Base-by-base conservation (phyloP, 192 early-diverging fungal genomes). In the Coemansia sp. region DNA sequence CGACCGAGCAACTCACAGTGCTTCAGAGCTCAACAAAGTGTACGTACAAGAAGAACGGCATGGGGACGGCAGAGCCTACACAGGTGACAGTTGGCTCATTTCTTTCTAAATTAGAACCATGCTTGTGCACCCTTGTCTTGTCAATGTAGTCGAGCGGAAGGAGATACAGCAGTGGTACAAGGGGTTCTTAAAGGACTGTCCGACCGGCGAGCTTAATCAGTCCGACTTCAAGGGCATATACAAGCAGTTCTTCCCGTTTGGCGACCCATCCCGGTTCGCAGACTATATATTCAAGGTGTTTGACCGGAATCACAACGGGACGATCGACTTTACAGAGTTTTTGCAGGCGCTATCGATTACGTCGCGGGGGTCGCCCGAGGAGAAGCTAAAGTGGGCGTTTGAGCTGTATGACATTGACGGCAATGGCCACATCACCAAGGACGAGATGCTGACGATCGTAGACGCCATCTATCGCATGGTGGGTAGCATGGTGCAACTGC, bases 181-280 rank as follows among this genome's bases (percentile, higher is more conserved):
- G 77, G 94, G 95, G 17, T 98, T 98, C 70, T 83, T 95, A 52
- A 95, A 94, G 79, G 95, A 96, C 70, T 96, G 94, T 67, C 96
- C 96, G 8, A 81, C 86, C 7, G 96, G 96, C 30, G 80, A 89
- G 73, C 86, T 98, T 35, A 88, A 93, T 86, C 88, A 90, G 72
- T 80, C 88, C 3, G 91, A 95, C 68, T 96, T 98, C 68, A 91
- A 90, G 77, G 90, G 93, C 60, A 95, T 96, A 61, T 98, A 96
- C 85, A 96, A 96, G 79, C 92, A 93, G 67, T 96, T 94, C 74
- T 98, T 98, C 69, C 95, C 96, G n/a, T 96, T 98, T 76, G 96
- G 96, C 30, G 94, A 98, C 75, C 88, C 94, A 6, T 89, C 91
- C 46, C 86, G 87, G 46, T 98, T 95, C 81, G 93, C 96, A 9